Conservation (phyloP, 345 rosid genomes). For the Citrus inodora region DNA sequence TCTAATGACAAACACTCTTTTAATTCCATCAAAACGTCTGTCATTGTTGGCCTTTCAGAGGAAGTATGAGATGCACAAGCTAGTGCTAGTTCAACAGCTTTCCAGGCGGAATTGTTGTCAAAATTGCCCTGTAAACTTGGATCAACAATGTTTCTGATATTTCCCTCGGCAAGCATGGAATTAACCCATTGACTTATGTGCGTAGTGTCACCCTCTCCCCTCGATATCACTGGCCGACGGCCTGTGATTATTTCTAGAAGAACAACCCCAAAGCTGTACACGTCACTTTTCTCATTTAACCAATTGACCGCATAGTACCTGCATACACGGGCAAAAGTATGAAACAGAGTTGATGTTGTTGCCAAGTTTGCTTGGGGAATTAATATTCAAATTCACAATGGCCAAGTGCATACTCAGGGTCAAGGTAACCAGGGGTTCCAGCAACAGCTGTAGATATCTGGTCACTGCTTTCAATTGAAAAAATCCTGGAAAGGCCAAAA, state of each 20-base stretch:
- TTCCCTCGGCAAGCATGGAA: slow-evolving; percentile 28
- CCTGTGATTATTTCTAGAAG: slow-evolving; percentile 29
- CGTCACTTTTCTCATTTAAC: slow-evolving; percentile 29
- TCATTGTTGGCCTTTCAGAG: slow-evolving; percentile 33
- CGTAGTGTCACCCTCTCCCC: background rate
- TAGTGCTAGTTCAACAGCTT: slow-evolving; percentile 46
- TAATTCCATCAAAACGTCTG: slow-evolving; percentile 28
- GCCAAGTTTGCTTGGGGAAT: no score
- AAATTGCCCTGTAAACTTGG: slow-evolving; percentile 33
- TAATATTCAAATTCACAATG: background rate
- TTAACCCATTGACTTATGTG: slow-evolving; percentile 37
- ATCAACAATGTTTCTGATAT: slow-evolving; percentile 37
- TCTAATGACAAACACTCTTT: slow-evolving; percentile 24
- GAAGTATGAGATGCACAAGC: slow-evolving; percentile 31
- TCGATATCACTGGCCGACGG: slow-evolving; percentile 20
- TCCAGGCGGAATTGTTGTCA: slow-evolving; percentile 31
- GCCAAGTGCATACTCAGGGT: slow-evolving; percentile 15
- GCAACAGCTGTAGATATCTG: slow-evolving; percentile 26
- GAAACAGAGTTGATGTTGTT: background rate
- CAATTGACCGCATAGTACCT: slow-evolving; percentile 13
- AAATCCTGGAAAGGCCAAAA: slow-evolving; percentile 49
- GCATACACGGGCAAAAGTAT: background rate
- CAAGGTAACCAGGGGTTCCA: slow-evolving; percentile 50
- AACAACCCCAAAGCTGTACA: slow-evolving; percentile 30
- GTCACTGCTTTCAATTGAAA: slow-evolving; percentile 24